phyloP scores from a whole-genome alignment of 2,329 filamentous ascomycete species.

The Epichloe typhina region DNA sequence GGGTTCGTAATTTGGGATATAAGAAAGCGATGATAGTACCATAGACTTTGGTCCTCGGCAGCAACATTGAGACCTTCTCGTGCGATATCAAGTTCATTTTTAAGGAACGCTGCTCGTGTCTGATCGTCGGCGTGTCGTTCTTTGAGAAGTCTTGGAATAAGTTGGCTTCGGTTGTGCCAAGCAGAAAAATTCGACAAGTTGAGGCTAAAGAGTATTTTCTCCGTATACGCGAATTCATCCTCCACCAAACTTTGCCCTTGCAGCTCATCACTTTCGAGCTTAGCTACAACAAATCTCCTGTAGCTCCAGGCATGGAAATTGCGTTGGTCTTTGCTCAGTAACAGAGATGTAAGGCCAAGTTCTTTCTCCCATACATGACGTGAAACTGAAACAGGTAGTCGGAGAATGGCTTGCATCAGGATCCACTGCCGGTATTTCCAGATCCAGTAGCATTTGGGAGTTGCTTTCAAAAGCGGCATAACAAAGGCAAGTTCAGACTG shows the following conservation, averaged over 20 bases:
- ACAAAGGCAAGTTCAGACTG: neutral
- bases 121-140: neutral
- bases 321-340: neutral
- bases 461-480: neutral
- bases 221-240: neutral
- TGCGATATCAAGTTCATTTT: neutral
- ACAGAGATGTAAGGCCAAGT: neutral
- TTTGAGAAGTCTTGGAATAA: neutral
- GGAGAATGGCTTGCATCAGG: neutral
- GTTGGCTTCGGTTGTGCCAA: conserved; percentile 1
- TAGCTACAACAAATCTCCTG: neutral
- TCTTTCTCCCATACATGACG: neutral
- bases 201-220: neutral
- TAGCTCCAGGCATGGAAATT: conserved; percentile 3
- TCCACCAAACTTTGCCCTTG: neutral
- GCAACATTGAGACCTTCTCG: conserved; percentile 1
- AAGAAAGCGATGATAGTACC: conserved; percentile 4
- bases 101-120: neutral
- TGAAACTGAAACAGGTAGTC: neutral
- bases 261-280: neutral
- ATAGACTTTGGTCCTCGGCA: conserved; percentile 3
- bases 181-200: conserved; percentile 2
- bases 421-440: neutral
- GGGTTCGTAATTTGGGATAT: neutral
- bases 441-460: neutral